Evolutionary conservation across 805 yeast genomes (phyloP).

Genomic region (Metschnikowia henanensis): DNA sequence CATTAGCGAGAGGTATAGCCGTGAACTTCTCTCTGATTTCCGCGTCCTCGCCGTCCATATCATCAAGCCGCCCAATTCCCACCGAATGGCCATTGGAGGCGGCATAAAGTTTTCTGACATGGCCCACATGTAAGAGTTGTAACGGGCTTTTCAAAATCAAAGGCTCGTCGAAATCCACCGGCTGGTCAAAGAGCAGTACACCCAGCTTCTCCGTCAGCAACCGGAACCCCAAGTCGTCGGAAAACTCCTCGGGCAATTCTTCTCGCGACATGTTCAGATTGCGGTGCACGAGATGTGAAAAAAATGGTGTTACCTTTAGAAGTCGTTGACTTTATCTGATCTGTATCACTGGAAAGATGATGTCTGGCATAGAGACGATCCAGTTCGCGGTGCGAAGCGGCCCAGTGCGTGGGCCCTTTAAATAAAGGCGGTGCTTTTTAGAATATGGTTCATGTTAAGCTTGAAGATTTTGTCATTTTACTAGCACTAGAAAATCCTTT

Average conservation of each 20-base stretch:
- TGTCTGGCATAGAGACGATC: no score
- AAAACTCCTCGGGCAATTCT: conserved; percentile 19
- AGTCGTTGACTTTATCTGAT: no score
- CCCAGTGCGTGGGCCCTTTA: no score
- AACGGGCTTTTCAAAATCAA: conserved; percentile 12
- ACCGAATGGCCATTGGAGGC: conserved; percentile 38
- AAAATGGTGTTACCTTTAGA: no score
- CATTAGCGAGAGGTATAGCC: conserved; percentile 13
- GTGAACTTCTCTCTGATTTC: conserved; percentile 6
- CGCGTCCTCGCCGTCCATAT: conserved; percentile 27
- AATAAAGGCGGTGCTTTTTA: no score
- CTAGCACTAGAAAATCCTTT: no score
- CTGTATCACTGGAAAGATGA: no score
- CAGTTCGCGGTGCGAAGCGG: no score
- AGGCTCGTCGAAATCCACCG: conserved; percentile 29
- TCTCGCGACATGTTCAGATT: conserved; percentile 4
- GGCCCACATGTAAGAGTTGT: conserved; percentile 39
- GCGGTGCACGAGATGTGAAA: no score
- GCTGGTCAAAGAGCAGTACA: conserved; percentile 18
- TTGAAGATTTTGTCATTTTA: no score
- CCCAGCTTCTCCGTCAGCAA: conserved; percentile 38
- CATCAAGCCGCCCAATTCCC: conserved; percentile 34
- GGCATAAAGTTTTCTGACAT: conserved; percentile 29
- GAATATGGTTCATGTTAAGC: no score
- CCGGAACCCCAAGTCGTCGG: conserved; percentile 49